Base-by-base conservation (phyloP, 306 rosid species). In the Cicer chorassanicum region DNA sequence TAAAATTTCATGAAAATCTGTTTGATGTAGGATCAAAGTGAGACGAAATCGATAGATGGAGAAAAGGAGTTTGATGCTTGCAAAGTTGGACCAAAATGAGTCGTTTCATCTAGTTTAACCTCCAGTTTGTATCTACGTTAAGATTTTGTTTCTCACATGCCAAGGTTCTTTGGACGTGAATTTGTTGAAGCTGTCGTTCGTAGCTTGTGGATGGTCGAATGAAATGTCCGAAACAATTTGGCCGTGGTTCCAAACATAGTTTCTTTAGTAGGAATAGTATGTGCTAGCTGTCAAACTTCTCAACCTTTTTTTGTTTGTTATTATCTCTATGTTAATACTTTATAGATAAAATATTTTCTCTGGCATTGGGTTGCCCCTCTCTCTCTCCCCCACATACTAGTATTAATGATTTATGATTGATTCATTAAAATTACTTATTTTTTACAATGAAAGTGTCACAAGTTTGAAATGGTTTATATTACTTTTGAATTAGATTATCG, bases 1-100 rank as follows among this genome's bases (percentile, higher is more conserved):
- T 1, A 55, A 19, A 6, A 56, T 53, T 8, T 44, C 8, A 61
- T 61, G 16, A 10, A 34, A 36, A 2, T 13, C 0, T 16, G 14
- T 73, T 60, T 67, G 73, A 48, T 82, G 73, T 90, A 92, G 93
- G 92, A 80, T 13, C 89, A 81, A 21, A 76, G 79, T 15, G 83
- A 84, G 84, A 29, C 4, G 34, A 29, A 29, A 29, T 29, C 4
- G 4, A 29, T 29, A 29, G 34, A 82, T 60, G 86, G 73, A 73
- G 91, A 77, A 29, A 21, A 79, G 48, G 86, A 82, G 65, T 83
- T 77, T 24, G 90, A 87, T 72, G 78, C 74, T 59, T 78, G 62
- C 82, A 69, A 83, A 13, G 75, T 81, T 34, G 15, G 60, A 54
- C 19, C 13, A 7, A 29, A 29, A 29, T 29, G 34, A 29, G 34